Evolutionary conservation across 2,329 filamentous ascomycete species (phyloP), one percentile per base, ranked within the genome.

Genomic region (Emergomyces africanus): DNA sequence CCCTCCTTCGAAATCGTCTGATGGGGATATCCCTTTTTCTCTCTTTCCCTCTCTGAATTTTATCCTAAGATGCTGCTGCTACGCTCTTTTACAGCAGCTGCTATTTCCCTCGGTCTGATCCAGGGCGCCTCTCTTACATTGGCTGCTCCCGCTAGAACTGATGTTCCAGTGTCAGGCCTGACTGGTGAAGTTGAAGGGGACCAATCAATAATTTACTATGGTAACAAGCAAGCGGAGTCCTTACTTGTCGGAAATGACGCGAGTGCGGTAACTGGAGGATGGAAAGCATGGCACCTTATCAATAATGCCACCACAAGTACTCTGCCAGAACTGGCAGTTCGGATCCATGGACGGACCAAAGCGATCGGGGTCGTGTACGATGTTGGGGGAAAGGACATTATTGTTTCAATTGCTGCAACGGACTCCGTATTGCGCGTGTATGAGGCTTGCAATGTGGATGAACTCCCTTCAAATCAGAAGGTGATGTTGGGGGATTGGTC

Each of bases 201-300:
- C 57, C 75, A 69, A 67, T 73, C 74, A 1, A 62, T 72, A 3
- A 65, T 75, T 4, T 74, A 74, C 66, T 78, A 79, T 61, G 62
- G 63, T 15, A 55, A 33, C 6, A 33, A 42, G 15, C 12, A 30
- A 1, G 61, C 59, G 1, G 54, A 62, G 1, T 74, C 76, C 6
- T 46, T 76, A 5, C 68, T 79, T 1, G 64, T 79, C n/a, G 75
- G 75, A 20, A 79, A 79, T 42, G 77, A 79, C 57, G 76, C 73
- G 14, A 73, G 71, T 0, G 72, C 76, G 8, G 73, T 70, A 23
- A 72, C 70, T 3, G 77, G 77, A 12, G 77, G 77, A 0, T 72
- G 79, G 39, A 75, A 70, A 51, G 66, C 69, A 10, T 79, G 71
- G 62, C 61, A 66, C 9, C 62, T 77, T 39, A 63, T 68, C 49